These are phyloP conservation scores for Metahyphopichia silvanorum DNA, from an alignment of 805 yeast genomes.

Conservation along the genomic window DNA sequence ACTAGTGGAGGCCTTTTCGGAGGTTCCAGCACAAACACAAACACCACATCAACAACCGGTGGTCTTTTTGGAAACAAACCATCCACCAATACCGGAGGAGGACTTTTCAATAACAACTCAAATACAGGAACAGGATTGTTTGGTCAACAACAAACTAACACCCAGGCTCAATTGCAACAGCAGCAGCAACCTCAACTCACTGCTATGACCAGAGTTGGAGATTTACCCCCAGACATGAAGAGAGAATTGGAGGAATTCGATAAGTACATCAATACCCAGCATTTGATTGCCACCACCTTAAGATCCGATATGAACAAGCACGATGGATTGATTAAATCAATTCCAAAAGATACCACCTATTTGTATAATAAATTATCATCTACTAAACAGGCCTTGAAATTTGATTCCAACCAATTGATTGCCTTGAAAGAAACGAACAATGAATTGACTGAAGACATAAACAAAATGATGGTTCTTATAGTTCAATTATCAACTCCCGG, in stretches of 20 bases:
- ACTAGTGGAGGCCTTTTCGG: constrained; percentile 21
- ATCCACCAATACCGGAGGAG: constrained; percentile 11
- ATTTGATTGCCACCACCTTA: constrained; percentile 65
- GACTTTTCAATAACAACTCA: constrained; percentile 14
- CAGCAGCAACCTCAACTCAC: constrained; percentile 51
- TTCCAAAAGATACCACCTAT: constrained; percentile 70
- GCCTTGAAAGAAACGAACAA: constrained; percentile 33
- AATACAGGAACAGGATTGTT: constrained; percentile 19
- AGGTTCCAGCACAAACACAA: constrained; percentile 9
- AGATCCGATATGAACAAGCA: constrained; percentile 63
- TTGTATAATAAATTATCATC: constrained; percentile 58
- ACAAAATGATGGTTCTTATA: constrained; percentile 50
- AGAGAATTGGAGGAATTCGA: constrained; percentile 68
- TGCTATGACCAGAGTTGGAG: constrained; percentile 73
- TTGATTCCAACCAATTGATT: constrained; percentile 39
- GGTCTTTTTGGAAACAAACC: constrained; percentile 22
- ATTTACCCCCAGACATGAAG: constrained; percentile 68
- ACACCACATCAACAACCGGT: constrained; percentile 10
- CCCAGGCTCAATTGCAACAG: constrained; percentile 25
- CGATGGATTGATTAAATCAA: constrained; percentile 58
- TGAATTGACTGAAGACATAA: constrained; percentile 47
- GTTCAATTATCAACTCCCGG: constrained; percentile 54
- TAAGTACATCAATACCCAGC: constrained; percentile 69
- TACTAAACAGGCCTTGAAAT: constrained; percentile 60
- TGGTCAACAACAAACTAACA: constrained; percentile 13